Evolutionary conservation across 345 rosid species (phyloP), one percentile per base, ranked within the genome.

Genomic region (Rhodomyrtus tomentosa): DNA sequence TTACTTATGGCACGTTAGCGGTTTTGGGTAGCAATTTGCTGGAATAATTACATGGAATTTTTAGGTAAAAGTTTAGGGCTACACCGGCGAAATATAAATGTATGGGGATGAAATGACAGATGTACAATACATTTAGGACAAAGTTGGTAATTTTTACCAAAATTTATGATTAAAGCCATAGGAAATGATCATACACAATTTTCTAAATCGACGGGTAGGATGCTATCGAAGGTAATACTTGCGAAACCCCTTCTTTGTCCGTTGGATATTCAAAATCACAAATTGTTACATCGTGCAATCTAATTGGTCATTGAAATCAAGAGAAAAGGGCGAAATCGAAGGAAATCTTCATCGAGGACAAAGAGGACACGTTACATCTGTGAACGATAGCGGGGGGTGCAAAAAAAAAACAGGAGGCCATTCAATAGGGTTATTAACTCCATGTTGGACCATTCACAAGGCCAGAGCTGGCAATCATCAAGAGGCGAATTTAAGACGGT

Each of bases 401-500:
- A 59, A 59, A 59, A 52, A 59, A 85, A 87, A 48, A 53, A 55
- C 68, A 52, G 49, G 52, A 36, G 32, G 51, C 58, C 88, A 89
- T 85, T 92, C 27, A 89, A 89, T 86, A 81, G 56, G 86, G 84
- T 58, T 72, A 89, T 87, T 84, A 90, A 91, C 86, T 62, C 86
- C 55, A 45, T 81, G 90, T 85, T 88, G 93, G 92, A 86, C 92
- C 91, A 88, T 88, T 52, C 40, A 83, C 84, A 72, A 84, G 84
- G 88, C 85, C 81, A 83, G 90, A 86, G 92, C 85, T 87, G 89
- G 88, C 91, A 88, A 21, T 68, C 82, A 84, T 87, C 81, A 68
- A 68, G 85, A 89, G 74, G 49, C 81, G 88, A 88, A 91, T 88
- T 92, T 82, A 92, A 91, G 91, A 83, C 50, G 87, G 82, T 74